These are phyloP conservation scores for Bipolaris oryzae DNA, from an alignment of 2,329 filamentous ascomycete species.

Conservation along the genomic window DNA sequence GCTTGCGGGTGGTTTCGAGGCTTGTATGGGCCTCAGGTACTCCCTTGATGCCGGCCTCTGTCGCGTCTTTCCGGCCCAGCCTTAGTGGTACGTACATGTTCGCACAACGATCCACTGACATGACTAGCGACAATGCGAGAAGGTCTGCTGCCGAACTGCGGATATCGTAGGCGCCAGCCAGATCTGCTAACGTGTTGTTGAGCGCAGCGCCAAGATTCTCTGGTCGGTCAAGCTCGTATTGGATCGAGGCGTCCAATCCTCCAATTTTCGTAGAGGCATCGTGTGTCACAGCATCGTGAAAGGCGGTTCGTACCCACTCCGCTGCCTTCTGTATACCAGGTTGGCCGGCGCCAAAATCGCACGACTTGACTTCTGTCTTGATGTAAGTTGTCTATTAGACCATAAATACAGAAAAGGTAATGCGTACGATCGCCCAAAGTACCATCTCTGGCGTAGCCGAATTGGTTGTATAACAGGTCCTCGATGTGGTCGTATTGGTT, in stretches of 20 bases:
- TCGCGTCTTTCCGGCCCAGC: constrained; percentile 44
- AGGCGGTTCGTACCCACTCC: constrained; percentile 43
- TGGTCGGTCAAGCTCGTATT: constrained; percentile 37
- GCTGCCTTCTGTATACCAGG: constrained; percentile 33
- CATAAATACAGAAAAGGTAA: background rate
- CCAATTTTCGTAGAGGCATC: constrained; percentile 37
- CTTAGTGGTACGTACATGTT: constrained; percentile 38
- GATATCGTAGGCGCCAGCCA: constrained; percentile 32
- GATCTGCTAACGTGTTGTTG: constrained; percentile 41
- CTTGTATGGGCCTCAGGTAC: constrained; percentile 43
- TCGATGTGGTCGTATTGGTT: constrained; percentile 14
- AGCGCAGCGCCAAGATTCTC: constrained; percentile 43
- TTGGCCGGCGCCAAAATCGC: constrained; percentile 19
- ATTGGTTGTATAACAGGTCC: constrained; percentile 11
- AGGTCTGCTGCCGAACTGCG: constrained; percentile 38
- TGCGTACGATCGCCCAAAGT: constrained; percentile 12
- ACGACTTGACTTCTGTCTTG: constrained; percentile 20
- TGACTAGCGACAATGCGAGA: constrained; percentile 39
- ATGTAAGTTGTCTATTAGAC: background rate
- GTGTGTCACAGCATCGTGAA: constrained; percentile 45
- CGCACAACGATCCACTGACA: constrained; percentile 39
- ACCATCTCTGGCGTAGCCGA: constrained; percentile 6
- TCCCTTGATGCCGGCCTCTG: constrained; percentile 33
- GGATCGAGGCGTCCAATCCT: constrained; percentile 45
- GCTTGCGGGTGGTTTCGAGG: constrained; percentile 34